A percentile compares a stretch with the other conserved stretches of the same genome.
Evolutionary conservation across 2,329 filamentous ascomycete species (phyloP).

Genomic region (Macrophomina tecta): DNA sequence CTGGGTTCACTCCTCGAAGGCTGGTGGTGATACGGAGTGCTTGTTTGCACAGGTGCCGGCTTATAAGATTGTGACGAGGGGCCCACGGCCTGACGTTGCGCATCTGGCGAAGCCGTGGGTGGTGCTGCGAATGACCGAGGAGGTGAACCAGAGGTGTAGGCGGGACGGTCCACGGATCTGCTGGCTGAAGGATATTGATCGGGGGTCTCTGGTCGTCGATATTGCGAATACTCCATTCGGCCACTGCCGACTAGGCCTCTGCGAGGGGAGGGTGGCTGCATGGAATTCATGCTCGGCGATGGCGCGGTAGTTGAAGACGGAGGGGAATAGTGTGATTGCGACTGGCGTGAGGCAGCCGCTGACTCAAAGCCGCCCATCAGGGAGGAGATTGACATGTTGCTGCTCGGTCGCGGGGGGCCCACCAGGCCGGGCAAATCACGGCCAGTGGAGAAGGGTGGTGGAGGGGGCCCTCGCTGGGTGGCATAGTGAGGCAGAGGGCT

Average conservation of each 20-base stretch:
- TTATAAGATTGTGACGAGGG: conserved; percentile 43
- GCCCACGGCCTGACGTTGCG: conserved; percentile 40
- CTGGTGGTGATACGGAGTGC: conserved; percentile 9
- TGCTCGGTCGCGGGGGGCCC: conserved; percentile 61
- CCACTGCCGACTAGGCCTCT: conserved; percentile 40
- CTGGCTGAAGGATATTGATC: conserved; percentile 43
- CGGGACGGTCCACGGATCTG: conserved; percentile 38
- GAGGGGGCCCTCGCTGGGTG: conserved; percentile 50
- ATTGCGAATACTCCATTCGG: conserved; percentile 44
- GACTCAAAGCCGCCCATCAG: conserved; percentile 66
- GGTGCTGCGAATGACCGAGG: conserved; percentile 33
- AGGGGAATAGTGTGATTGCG: conserved; percentile 54
- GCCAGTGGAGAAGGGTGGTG: conserved; percentile 53
- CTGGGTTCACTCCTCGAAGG: conserved; percentile 21
- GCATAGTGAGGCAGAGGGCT: conserved; percentile 46
- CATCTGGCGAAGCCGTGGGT: conserved; percentile 40
- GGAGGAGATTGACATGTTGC: conserved; percentile 77
- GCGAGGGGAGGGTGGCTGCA: conserved; percentile 56
- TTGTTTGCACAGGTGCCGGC: conserved; percentile 6
- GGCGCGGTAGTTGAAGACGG: conserved; percentile 42
- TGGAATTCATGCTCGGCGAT: conserved; percentile 46
- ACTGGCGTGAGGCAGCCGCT: conserved; percentile 44
- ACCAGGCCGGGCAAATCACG: conserved; percentile 62
- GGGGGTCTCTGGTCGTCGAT: conserved; percentile 45
- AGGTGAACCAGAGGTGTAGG: conserved; percentile 40